A percentile compares a stretch with the other conserved stretches of the same genome.
phyloP scores from a whole-genome alignment of 73 alveolate genomes.

The Stentor roeselii region DNA sequence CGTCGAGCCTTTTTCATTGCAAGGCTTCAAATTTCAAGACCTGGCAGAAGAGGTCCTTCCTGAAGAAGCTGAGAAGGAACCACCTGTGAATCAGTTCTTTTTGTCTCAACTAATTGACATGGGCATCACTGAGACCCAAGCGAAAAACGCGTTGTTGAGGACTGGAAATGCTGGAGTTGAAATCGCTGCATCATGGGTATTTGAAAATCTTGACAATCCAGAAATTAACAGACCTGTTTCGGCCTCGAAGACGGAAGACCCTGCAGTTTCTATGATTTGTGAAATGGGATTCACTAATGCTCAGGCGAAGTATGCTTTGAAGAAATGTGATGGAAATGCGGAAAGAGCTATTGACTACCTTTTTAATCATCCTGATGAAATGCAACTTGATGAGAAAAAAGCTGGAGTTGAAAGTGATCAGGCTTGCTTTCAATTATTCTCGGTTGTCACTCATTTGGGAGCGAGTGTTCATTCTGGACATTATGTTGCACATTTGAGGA shows the following conservation, averaged over 20 bases:
- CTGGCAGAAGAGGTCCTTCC: conserved; percentile 62
- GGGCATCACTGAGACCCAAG: conserved; percentile 92
- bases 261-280: conserved; percentile 39
- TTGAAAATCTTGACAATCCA: conserved; percentile 89
- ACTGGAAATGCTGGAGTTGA: conserved; percentile 75
- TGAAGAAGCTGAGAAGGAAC: conserved; percentile 56
- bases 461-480: conserved; percentile 95
- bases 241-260: conserved; percentile 56
- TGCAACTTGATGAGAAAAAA: conserved; percentile 42
- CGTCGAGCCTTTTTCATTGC: conserved; percentile 60
- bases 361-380: conserved; percentile 74
- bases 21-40: conserved; percentile 57
- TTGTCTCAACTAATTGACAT: conserved; percentile 73
- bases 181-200: conserved; percentile 82
- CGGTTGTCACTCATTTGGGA: conserved; percentile 56
- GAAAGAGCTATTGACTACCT: conserved; percentile 92
- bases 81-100: conserved; percentile 73
- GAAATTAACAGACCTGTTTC: conserved; percentile 69
- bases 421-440: background rate
- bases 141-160: conserved; percentile 86
- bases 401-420: conserved; percentile 21
- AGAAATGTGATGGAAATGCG: conserved; percentile 64
- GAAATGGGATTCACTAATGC: conserved; percentile 89
- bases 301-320: conserved; percentile 74
- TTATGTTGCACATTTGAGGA: conserved; percentile 91